Base-by-base conservation (phyloP, 352 stramenopile genomes). In the Pythium scleroteichum region DNA sequence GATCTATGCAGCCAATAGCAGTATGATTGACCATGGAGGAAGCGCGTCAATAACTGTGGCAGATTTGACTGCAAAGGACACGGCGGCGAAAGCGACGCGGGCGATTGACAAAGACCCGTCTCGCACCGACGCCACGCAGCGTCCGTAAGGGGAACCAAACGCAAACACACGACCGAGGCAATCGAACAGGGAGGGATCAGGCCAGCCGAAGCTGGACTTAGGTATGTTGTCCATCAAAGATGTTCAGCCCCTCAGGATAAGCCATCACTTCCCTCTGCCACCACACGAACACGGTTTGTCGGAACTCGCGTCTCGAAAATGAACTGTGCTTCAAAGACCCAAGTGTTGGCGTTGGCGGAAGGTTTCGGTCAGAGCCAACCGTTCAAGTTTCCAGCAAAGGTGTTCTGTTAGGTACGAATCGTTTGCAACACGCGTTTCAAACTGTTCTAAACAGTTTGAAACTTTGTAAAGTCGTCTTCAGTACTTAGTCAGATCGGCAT, bases 171-270 rank as follows among this genome's bases (percentile, higher is more conserved):
- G 44, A n/a, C n/a, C 45, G 20, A 10, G 32, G 16, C 29, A 9
- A 59, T 40, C 60, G 0, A n/a, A n/a, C n/a, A n/a, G 53, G 66
- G 66, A 90, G 85, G 80, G 77, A 92, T 92, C 82, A 92, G 80
- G 80, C 82, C 82, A 88, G 78, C 76, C 71, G 57, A 81, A 22
- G 42, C 82, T 88, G 82, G 82, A 90, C 80, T 90, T 92, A 53
- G 70, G 66, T 85, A 88, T 84, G 72, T 64, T 89, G 20, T 92
- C 75, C 53, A 89, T 90, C 82, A 89, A 73, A 35, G 48, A 79
- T 69, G 71, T 69, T 92, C 82, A 90, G 82, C 68, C 82, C 82
- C 82, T 92, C 82, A 92, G 82, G 82, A 92, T 90, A 89, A 62
- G 52, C 69, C 78, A 92, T 90, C 79, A 90, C 20, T 45, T 85